phyloP scores from a whole-genome alignment of 2,329 filamentous ascomycete genomes.

The Colletotrichum nymphaeae region DNA sequence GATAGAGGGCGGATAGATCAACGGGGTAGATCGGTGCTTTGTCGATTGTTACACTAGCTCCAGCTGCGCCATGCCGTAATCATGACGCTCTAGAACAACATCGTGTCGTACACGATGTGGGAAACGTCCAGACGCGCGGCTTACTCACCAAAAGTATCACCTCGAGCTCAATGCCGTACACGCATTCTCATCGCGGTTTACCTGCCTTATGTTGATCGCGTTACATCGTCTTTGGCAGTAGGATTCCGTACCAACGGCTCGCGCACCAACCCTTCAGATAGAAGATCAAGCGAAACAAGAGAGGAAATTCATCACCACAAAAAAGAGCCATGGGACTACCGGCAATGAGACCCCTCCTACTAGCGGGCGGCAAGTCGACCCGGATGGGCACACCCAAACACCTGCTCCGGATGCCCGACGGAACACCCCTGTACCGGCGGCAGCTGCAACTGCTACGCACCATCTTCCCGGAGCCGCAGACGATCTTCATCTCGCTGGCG shows the following conservation, averaged over 20 bases:
- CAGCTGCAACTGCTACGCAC: constrained; percentile 40
- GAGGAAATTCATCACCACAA: neutral
- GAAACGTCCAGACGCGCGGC: neutral
- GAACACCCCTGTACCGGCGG: constrained; percentile 42
- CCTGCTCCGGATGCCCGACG: constrained; percentile 43
- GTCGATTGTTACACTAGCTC: neutral
- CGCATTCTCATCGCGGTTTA: neutral
- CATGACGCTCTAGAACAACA: constrained; percentile 19
- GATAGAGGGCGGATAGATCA: neutral
- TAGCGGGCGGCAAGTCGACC: constrained; percentile 46
- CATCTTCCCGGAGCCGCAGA: constrained; percentile 39
- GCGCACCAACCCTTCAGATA: neutral
- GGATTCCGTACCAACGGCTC: neutral
- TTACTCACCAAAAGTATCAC: neutral
- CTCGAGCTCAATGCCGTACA: neutral
- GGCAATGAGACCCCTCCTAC: constrained; percentile 42
- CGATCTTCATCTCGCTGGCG: constrained; percentile 42
- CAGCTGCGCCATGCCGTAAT: constrained; percentile 25
- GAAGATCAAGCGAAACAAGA: neutral
- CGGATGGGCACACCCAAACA: constrained; percentile 46
- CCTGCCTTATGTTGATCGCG: neutral
- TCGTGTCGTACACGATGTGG: neutral
- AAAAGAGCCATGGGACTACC: constrained; percentile 20
- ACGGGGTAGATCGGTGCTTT: neutral
- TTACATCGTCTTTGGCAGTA: neutral